phyloP scores from a whole-genome alignment of 805 yeast genomes.

The Zygosaccharomyces siamensis region DNA sequence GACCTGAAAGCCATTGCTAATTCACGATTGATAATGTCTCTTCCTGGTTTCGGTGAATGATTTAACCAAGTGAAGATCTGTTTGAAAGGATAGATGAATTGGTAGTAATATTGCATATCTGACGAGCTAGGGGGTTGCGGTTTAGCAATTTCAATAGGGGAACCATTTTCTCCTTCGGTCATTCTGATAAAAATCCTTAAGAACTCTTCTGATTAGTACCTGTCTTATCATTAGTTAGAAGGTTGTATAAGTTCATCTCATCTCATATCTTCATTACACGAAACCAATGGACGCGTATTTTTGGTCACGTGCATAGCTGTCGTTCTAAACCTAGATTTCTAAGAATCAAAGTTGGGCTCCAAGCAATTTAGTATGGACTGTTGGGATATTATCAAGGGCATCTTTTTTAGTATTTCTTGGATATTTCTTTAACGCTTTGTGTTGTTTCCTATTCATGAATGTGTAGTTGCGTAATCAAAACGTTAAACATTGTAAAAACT shows the following conservation, averaged over 20 bases:
- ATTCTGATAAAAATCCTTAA: not conserved
- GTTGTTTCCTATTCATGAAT: too few species aligned
- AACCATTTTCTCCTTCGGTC: not conserved
- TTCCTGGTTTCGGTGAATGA: slow-evolving; percentile 70
- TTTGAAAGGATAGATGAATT: slow-evolving; percentile 67
- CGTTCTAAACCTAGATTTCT: too few species aligned
- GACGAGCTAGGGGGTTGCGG: slow-evolving; percentile 36
- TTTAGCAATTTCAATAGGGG: not conserved
- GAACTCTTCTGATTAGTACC: not conserved
- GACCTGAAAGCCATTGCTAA: slow-evolving; percentile 85
- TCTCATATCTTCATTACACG: not conserved
- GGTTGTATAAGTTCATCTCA: not conserved
- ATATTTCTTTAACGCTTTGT: too few species aligned
- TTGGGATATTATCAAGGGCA: too few species aligned
- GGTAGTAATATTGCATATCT: slow-evolving; percentile 70
- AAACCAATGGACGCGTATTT: not conserved
- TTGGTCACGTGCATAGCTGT: too few species aligned
- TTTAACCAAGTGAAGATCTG: slow-evolving; percentile 83
- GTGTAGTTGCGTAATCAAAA: too few species aligned
- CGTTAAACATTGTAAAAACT: too few species aligned
- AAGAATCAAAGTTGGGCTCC: too few species aligned
- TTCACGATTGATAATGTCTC: slow-evolving; percentile 83
- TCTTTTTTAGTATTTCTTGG: too few species aligned
- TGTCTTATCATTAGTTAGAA: not conserved
- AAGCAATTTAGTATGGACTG: too few species aligned